A percentile compares a stretch with the other conserved stretches of the same genome.
phyloP scores from a whole-genome alignment of 768 basidiomycete genomes.

The Chiua virens region DNA sequence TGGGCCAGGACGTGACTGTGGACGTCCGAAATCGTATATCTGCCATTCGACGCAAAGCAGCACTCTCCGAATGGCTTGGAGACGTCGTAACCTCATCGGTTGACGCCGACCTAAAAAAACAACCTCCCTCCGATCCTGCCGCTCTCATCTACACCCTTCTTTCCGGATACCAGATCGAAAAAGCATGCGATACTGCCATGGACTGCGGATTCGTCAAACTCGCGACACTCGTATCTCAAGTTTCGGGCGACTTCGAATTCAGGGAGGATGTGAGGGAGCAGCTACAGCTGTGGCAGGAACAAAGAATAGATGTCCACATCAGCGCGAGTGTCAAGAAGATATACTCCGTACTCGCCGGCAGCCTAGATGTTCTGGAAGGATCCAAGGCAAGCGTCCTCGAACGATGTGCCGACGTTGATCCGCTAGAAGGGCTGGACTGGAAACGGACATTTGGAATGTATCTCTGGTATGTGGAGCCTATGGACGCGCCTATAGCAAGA shows the following conservation, averaged over 20 bases:
- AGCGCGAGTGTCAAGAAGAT: conserved; percentile 68
- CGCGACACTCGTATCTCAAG: conserved; percentile 87
- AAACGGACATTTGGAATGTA: conserved; percentile 88
- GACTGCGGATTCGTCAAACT: conserved; percentile 80
- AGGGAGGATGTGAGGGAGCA: conserved; percentile 73
- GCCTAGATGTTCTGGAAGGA: conserved; percentile 58
- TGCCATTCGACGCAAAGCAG: conserved; percentile 70
- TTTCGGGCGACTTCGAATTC: conserved; percentile 74
- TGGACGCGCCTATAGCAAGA: conserved; percentile 69
- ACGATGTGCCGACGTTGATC: conserved; percentile 55
- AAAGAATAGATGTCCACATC: conserved; percentile 70
- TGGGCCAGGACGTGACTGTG: conserved; percentile 52
- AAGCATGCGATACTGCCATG: conserved; percentile 72
- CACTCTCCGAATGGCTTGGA: conserved; percentile 84
- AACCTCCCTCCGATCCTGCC: conserved; percentile 44
- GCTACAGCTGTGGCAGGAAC: conserved; percentile 78
- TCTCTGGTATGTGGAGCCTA: conserved; percentile 81
- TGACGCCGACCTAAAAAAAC: conserved; percentile 65
- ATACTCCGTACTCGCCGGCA: conserved; percentile 83
- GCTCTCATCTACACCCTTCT: conserved; percentile 71
- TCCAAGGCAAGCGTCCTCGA: conserved; percentile 51
- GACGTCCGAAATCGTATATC: conserved; percentile 63
- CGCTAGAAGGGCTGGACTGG: conserved; percentile 86
- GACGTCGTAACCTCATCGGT: conserved; percentile 66
- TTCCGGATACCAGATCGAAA: conserved; percentile 85